Conservation (phyloP, 1,284 basidiomycete genomes). For the Agaricales sp. region DNA sequence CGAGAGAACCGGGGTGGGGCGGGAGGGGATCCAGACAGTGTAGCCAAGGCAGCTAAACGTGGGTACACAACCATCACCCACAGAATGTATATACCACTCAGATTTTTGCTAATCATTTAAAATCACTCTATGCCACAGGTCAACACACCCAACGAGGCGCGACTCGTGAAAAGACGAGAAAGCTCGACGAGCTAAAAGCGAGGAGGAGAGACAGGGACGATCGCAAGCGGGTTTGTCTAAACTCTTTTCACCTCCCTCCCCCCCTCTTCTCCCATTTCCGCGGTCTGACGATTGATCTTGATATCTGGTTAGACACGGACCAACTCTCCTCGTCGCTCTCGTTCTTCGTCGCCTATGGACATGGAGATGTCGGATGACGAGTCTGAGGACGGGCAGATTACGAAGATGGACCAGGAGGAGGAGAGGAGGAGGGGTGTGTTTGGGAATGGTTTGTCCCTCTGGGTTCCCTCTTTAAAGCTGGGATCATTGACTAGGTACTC, state of each 20-base stretch:
- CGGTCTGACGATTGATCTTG: conserved; percentile 7
- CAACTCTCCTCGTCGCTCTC: conserved; percentile 52
- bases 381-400: conserved; percentile 64
- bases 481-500: no score
- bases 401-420: conserved; percentile 56
- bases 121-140: conserved; percentile 28
- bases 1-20: conserved; percentile 45
- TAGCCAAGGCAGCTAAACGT: conserved; percentile 70
- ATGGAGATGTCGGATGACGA: conserved; percentile 73
- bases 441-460: no score
- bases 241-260: conserved; percentile 2
- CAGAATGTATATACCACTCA: background rate
- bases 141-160: conserved; percentile 70
- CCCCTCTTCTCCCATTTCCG: conserved; percentile 2
- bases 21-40: conserved; percentile 43
- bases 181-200: conserved; percentile 77
- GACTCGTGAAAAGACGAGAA: conserved; percentile 74
- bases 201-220: conserved; percentile 74
- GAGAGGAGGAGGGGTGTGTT: conserved; percentile 48
- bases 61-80: no score
- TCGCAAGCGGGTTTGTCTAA: conserved; percentile 48
- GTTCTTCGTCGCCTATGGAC: conserved; percentile 66
- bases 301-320: conserved; percentile 25
- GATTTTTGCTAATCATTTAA: conserved; percentile 2
- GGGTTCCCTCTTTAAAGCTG: no score